A percentile compares a stretch with the other conserved stretches of the same genome.
phyloP scores from a whole-genome alignment of 176 grass and related monocot genomes.

The Bonia amplexicaulis region DNA sequence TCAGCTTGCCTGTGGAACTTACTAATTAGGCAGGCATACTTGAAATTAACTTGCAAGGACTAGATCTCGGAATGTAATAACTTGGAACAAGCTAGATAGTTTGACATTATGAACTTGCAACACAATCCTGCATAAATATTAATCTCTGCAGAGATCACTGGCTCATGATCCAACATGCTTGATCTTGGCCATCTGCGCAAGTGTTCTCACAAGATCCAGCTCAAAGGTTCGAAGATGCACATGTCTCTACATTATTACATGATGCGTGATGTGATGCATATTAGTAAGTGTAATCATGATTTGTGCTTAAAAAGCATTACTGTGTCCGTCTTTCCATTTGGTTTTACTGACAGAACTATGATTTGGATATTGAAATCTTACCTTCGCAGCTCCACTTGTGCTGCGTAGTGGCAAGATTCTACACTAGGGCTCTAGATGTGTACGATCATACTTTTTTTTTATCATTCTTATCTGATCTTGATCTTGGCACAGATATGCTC shows the following conservation, averaged over 20 bases:
- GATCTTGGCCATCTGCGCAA: not conserved
- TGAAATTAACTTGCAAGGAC: not conserved
- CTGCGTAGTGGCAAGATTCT: not conserved
- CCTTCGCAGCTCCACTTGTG: not conserved
- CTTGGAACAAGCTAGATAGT: too few relatives aligned
- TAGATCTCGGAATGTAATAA: not conserved
- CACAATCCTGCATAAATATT: not conserved
- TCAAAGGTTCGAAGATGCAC: not conserved
- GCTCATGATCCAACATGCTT: not conserved
- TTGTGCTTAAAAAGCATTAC: not conserved
- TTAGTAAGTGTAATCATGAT: not conserved
- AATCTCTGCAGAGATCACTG: not conserved
- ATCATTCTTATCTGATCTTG: not conserved
- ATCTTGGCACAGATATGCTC: not conserved
- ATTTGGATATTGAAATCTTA: not conserved
- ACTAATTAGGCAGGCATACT: too few relatives aligned
- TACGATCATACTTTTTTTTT: not conserved
- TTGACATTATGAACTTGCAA: not conserved
- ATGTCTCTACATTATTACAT: not conserved
- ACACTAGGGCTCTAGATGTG: not conserved
- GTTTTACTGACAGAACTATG: not conserved
- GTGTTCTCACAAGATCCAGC: not conserved
- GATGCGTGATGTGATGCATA: not conserved
- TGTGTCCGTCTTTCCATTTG: not conserved
- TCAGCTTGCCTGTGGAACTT: too few relatives aligned